Conservation (phyloP, 768 basidiomycete species). For the Termitomyces sp. region DNA sequence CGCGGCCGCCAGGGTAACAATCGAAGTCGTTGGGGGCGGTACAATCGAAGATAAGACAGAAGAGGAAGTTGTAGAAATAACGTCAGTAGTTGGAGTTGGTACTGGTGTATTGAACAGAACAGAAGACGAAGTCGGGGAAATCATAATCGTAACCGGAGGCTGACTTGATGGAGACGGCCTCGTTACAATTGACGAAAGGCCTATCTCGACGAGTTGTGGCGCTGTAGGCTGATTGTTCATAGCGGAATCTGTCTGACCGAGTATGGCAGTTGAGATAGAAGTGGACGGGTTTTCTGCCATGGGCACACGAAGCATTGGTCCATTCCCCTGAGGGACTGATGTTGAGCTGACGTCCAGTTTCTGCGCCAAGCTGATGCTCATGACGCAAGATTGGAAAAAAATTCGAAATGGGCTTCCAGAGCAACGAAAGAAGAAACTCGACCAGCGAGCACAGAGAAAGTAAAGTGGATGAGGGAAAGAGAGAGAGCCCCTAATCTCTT, state of each 20-base stretch:
- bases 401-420: conserved; percentile 11
- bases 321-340: neutral
- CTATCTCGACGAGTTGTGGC: conserved; percentile 2
- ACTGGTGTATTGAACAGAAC: neutral
- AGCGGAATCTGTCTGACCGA: neutral
- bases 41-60: neutral
- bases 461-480: neutral
- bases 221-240: neutral
- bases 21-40: neutral
- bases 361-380: neutral
- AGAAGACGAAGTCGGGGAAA: conserved; percentile 2
- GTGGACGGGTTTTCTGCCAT: neutral
- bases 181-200: neutral
- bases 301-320: neutral
- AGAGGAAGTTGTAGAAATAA: neutral
- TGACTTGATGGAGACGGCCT: conserved; percentile 2
- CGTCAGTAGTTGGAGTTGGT: neutral
- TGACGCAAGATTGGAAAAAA: neutral
- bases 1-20: neutral
- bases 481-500: neutral
- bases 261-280: neutral
- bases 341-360: neutral
- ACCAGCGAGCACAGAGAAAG: conserved; percentile 13
- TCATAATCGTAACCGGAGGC: neutral
- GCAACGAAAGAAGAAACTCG: conserved; percentile 12